phyloP scores from a whole-genome alignment of 192 early-diverging fungal species.

The Umbelopsis sp. region DNA sequence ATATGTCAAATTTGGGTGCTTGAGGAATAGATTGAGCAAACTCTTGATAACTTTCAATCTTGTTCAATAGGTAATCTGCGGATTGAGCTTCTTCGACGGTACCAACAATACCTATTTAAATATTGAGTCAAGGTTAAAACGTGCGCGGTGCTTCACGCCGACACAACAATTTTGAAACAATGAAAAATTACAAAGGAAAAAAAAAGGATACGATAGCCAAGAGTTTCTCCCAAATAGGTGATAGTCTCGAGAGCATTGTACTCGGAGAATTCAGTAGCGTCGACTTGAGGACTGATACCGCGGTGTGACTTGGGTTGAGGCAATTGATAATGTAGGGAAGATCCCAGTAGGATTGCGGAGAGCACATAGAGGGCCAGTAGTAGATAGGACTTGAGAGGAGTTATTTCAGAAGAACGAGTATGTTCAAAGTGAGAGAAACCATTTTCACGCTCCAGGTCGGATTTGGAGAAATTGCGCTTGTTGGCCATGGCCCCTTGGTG shows the following conservation, averaged over 20 bases:
- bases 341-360: conserved; percentile 17
- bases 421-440: background rate
- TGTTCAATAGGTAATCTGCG: conserved; percentile 42
- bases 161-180: conserved; percentile 32
- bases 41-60: conserved; percentile 34
- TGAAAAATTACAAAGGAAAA: conserved; percentile 26
- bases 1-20: conserved; percentile 57
- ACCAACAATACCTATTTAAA: conserved; percentile 40
- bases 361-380: conserved; percentile 10
- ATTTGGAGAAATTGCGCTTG: background rate
- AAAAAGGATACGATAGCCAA: conserved; percentile 55
- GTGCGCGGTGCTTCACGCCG: conserved; percentile 40
- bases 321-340: conserved; percentile 30
- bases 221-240: conserved; percentile 47
- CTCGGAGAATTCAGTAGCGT: conserved; percentile 55
- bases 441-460: background rate
- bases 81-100: conserved; percentile 45
- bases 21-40: conserved; percentile 24
- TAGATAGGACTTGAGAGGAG: conserved; percentile 24
- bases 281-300: conserved; percentile 27
- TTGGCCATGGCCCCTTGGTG: background rate
- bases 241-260: conserved; percentile 51
- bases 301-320: conserved; percentile 30
- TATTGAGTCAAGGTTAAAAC: background rate
- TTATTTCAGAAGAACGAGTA: background rate